These are phyloP conservation scores for Endoconidiophora polonica DNA, from an alignment of 2,329 filamentous ascomycete genomes.

Conservation along the genomic window DNA sequence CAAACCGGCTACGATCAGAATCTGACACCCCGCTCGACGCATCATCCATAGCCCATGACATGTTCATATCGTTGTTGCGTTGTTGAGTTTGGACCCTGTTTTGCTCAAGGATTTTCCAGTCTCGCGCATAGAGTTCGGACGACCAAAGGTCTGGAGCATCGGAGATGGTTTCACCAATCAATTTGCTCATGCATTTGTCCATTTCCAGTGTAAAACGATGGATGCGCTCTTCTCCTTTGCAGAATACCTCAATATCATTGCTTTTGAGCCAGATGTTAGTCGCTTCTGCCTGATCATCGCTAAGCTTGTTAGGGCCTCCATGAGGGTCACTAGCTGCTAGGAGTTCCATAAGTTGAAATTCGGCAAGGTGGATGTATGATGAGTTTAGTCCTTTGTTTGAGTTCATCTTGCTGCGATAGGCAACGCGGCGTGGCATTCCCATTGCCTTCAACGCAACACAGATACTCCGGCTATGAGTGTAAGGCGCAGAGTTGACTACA, in stretches of 20 bases:
- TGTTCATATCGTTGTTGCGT: constrained; percentile 19
- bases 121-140: constrained; percentile 70
- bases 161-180: constrained; percentile 69
- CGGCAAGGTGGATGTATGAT: constrained; percentile 62
- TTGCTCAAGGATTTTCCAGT: constrained; percentile 46
- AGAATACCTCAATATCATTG: constrained; percentile 79
- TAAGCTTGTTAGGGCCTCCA: constrained; percentile 84
- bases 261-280: constrained; percentile 69
- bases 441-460: constrained; percentile 81
- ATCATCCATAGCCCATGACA: constrained; percentile 31
- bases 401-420: constrained; percentile 1
- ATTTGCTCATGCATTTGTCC: constrained; percentile 66
- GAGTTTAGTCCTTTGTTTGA: constrained; percentile 29
- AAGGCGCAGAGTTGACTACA: constrained; percentile 74
- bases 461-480: constrained; percentile 74
- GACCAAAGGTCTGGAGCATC: constrained; percentile 85
- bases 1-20: constrained; percentile 23
- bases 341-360: constrained; percentile 73
- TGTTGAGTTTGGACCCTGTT: constrained; percentile 15
- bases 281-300: constrained; percentile 84
- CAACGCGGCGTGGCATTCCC: constrained; percentile 47
- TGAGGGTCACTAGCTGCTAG: constrained; percentile 69
- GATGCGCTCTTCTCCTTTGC: constrained; percentile 83
- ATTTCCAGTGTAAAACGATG: constrained; percentile 88
- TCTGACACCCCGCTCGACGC: constrained; percentile 38